Base-by-base conservation (phyloP, 331 rosid genomes). In the Pyrus hybrid region DNA sequence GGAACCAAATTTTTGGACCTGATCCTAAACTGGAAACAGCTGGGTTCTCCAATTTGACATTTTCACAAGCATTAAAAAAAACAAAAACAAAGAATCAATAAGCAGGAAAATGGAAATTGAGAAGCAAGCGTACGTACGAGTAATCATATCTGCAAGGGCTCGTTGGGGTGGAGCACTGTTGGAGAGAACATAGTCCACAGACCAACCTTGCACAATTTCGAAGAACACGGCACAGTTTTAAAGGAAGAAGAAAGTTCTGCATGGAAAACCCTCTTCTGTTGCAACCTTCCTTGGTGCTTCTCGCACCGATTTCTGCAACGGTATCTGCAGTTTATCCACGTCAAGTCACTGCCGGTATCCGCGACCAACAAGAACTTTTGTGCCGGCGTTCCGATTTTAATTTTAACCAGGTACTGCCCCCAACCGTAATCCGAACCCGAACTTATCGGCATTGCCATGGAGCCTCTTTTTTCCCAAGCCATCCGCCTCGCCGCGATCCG, bases 281-380 rank as follows among this genome's bases (percentile, higher is more conserved):
- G 6, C 2, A 22, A 12, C 71, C 67, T 63, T 11, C 70, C 56
- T 57, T 17, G 58, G 13, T 7, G 54, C 8, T 28, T 30, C 8
- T 33, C 54, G 9, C 76, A 69, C 2, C 66, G 63, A 1, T 22
- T 51, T 1, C 65, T 30, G 25, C 81, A 21, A 6, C 72, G n/a
- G 3, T 79, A 47, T 57, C 60, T 70, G 26, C 91, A 84, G 8
- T 83, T 86, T 62, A 87, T 35, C 97, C 97, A 93, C 4, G 93
- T 88, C 53, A 93, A 74, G 7, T 93, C 96, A 49, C 90, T 90
- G 2, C 93, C 97, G 0, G 97, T 86, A 20, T 90, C 93, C 0
- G 86, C 96, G 17, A 81, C 74, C 61, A 93, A 57, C 88, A 84
- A 35, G 57, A 88, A 79, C 1, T 3, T 76, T 76, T 90, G 91